Conservation (phyloP, 495 filamentous ascomycete species). For the Aspergillus conjunctus region DNA sequence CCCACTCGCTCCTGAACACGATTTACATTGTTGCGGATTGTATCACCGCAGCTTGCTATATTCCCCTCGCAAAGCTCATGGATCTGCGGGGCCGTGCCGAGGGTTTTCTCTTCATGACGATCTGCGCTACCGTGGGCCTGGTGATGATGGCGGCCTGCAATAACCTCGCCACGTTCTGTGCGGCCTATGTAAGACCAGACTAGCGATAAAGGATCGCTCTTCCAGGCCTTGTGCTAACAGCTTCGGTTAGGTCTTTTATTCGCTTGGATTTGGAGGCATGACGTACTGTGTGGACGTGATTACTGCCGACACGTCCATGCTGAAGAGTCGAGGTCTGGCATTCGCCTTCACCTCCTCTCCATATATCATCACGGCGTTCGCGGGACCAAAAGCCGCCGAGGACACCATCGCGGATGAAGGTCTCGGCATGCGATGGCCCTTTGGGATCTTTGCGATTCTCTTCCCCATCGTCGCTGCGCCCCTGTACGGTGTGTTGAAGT, state of each 20-base stretch:
- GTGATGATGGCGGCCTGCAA: constrained; percentile 53
- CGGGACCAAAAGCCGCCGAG: constrained; percentile 31
- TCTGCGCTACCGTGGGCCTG: constrained; percentile 41
- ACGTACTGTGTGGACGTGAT: constrained; percentile 59
- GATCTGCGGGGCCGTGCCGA: constrained; percentile 63
- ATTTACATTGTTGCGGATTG: constrained; percentile 39
- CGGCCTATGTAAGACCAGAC: constrained; percentile 40
- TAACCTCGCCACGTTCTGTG: constrained; percentile 48
- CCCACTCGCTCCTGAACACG: constrained; percentile 38
- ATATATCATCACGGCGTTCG: constrained; percentile 46
- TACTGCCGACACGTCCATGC: constrained; percentile 59
- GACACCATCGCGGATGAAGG: constrained; percentile 46
- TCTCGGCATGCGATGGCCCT: constrained; percentile 60
- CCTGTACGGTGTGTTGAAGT: constrained; percentile 47
- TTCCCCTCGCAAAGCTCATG: constrained; percentile 65
- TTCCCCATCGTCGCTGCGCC: constrained; percentile 55
- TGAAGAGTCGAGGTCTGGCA: constrained; percentile 61
- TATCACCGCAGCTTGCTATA: constrained; percentile 60
- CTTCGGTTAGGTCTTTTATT: constrained; percentile 46
- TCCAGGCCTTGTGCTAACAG: background rate
- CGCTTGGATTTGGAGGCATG: constrained; percentile 56
- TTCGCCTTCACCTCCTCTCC: constrained; percentile 62
- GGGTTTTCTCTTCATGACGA: constrained; percentile 50
- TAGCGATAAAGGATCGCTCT: no score
- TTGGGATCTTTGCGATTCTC: constrained; percentile 60